These are phyloP conservation scores for Boletus insuetus DNA, from an alignment of 768 basidiomycete genomes.

Conservation along the genomic window DNA sequence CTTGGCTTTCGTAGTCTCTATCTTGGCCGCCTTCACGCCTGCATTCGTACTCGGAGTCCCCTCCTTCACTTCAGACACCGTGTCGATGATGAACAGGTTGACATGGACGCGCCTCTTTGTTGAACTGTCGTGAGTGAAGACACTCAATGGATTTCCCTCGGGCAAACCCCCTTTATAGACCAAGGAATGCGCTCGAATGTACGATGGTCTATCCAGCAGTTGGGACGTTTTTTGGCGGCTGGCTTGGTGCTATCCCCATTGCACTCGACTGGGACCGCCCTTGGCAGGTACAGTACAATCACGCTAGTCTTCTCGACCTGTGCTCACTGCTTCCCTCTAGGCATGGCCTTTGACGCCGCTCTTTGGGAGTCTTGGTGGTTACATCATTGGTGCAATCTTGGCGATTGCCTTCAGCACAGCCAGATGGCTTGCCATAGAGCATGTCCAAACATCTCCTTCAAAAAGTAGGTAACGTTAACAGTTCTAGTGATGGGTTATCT, in stretches of 20 bases:
- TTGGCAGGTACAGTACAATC: slow-evolving; percentile 76
- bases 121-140: slow-evolving; percentile 67
- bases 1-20: slow-evolving; percentile 64
- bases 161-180: slow-evolving; percentile 32
- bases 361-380: slow-evolving; percentile 67
- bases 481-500: not conserved
- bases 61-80: slow-evolving; percentile 39
- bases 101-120: slow-evolving; percentile 80
- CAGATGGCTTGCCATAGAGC: slow-evolving; percentile 38
- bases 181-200: slow-evolving; percentile 67
- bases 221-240: slow-evolving; percentile 71
- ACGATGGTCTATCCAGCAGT: slow-evolving; percentile 76
- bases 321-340: slow-evolving; percentile 38
- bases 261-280: slow-evolving; percentile 96
- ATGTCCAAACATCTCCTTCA: slow-evolving; percentile 25
- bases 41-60: slow-evolving; percentile 69
- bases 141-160: not conserved
- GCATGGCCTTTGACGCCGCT: slow-evolving; percentile 83
- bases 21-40: slow-evolving; percentile 64
- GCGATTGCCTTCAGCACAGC: slow-evolving; percentile 48
- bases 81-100: slow-evolving; percentile 53
- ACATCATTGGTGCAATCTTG: slow-evolving; percentile 55
- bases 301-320: slow-evolving; percentile 1
- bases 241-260: slow-evolving; percentile 80
- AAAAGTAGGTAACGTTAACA: slow-evolving; percentile 21